Evolutionary conservation across 2,329 filamentous ascomycete genomes (phyloP).

Genomic region (Fusarium nisikadoi): DNA sequence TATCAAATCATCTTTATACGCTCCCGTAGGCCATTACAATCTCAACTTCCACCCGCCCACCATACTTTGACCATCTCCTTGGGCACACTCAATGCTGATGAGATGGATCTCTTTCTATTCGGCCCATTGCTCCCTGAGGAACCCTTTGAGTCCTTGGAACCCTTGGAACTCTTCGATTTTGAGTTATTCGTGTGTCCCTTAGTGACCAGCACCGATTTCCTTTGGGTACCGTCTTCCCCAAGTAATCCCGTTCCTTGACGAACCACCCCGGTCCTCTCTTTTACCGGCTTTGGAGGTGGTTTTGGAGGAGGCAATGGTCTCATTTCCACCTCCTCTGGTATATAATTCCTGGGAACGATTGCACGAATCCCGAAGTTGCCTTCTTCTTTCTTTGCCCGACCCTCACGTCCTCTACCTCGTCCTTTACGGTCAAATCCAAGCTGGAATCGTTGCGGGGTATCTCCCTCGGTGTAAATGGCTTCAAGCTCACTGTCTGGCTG

Average conservation of each 20-base stretch:
- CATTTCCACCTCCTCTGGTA: slow-evolving; percentile 41
- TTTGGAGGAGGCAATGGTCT: slow-evolving; percentile 32
- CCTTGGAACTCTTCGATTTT: slow-evolving; percentile 16
- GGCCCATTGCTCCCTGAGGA: slow-evolving; percentile 9
- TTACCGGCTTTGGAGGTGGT: slow-evolving; percentile 16
- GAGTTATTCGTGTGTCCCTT: slow-evolving; percentile 17
- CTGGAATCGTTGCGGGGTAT: slow-evolving; percentile 25
- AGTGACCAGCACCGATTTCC: slow-evolving; percentile 35
- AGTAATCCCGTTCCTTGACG: slow-evolving; percentile 34
- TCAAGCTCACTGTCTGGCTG: slow-evolving; percentile 36
- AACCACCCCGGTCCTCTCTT: slow-evolving; percentile 34
- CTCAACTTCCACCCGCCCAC: slow-evolving; percentile 34
- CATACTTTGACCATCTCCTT: slow-evolving; percentile 44
- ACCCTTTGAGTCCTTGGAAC: background rate
- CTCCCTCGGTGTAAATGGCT: slow-evolving; percentile 23
- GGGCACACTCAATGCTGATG: slow-evolving; percentile 29
- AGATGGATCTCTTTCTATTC: slow-evolving; percentile 32
- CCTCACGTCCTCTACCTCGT: slow-evolving; percentile 20
- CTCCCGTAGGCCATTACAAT: background rate
- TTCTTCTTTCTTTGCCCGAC: slow-evolving; percentile 27
- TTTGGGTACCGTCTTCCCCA: slow-evolving; percentile 25
- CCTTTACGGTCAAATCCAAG: slow-evolving; percentile 35
- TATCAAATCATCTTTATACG: slow-evolving; percentile 21
- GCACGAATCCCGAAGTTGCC: slow-evolving; percentile 40
- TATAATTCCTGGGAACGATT: slow-evolving; percentile 15